phyloP scores from a whole-genome alignment of 371 early-diverging fungal genomes.

The Saksenaea vasiformis region DNA sequence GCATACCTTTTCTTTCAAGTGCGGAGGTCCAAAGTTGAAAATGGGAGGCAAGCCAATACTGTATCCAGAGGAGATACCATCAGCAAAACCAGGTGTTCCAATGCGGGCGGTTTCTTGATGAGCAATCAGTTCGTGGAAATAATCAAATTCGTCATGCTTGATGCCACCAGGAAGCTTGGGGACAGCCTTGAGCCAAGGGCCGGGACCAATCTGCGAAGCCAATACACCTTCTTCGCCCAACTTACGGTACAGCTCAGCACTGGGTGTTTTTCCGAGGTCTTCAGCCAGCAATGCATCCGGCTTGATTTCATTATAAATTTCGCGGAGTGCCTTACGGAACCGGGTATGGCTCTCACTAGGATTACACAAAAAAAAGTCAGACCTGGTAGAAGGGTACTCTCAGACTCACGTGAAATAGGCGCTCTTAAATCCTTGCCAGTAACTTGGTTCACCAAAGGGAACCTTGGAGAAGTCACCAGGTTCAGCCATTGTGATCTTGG shows the following conservation, averaged over 20 bases:
- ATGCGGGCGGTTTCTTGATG: conserved; percentile 79
- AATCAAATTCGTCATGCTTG: conserved; percentile 61
- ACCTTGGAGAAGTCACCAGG: conserved; percentile 51
- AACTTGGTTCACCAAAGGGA: conserved; percentile 58
- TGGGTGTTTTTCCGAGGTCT: conserved; percentile 44
- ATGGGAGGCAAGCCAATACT: conserved; percentile 61
- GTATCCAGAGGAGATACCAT: conserved; percentile 46
- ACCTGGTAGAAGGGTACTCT: not conserved
- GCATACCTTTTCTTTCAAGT: conserved; percentile 43
- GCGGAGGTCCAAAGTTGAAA: conserved; percentile 71
- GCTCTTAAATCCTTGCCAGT: conserved; percentile 53
- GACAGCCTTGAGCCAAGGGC: conserved; percentile 31
- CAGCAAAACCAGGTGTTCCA: conserved; percentile 76
- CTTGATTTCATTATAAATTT: conserved; percentile 41
- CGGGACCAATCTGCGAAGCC: conserved; percentile 37
- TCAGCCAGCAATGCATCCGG: conserved; percentile 45
- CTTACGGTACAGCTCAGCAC: conserved; percentile 51
- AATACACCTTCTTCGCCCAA: conserved; percentile 40
- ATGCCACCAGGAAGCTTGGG: conserved; percentile 51
- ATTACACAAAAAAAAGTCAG: not conserved
- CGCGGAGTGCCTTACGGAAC: conserved; percentile 41
- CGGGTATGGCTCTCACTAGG: conserved; percentile 52
- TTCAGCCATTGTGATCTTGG: conserved; percentile 29
- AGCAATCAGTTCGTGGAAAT: conserved; percentile 75
- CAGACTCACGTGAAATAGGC: conserved; percentile 51